Conservation (phyloP, 768 basidiomycete species). For the Tylopilus plumbeoviolaceoides region DNA sequence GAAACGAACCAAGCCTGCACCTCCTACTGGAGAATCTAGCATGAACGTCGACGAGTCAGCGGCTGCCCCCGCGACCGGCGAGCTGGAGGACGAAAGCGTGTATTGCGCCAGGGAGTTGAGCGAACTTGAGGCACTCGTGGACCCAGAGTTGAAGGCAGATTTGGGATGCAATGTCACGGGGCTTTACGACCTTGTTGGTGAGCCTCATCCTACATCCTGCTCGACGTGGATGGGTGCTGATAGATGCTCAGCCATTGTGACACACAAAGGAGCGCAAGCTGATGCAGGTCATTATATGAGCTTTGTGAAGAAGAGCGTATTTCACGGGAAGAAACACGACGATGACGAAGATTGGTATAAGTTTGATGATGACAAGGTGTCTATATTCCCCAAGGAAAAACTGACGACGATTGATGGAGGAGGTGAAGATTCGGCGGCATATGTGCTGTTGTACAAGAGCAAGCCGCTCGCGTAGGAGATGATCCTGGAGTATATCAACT, state of each 20-base stretch:
- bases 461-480: slow-evolving; percentile 39
- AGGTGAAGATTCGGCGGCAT: slow-evolving; percentile 85
- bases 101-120: slow-evolving; percentile 61
- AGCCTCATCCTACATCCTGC: slow-evolving; percentile 26
- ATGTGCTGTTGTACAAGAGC: slow-evolving; percentile 82
- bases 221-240: neutral
- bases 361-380: slow-evolving; percentile 95
- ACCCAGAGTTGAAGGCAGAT: slow-evolving; percentile 60
- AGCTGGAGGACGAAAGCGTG: slow-evolving; percentile 59
- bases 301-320: slow-evolving; percentile 76
- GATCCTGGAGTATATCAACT: slow-evolving; percentile 14
- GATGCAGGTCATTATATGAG: slow-evolving; percentile 97
- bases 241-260: slow-evolving; percentile 72
- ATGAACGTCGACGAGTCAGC: slow-evolving; percentile 49
- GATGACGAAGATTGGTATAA: slow-evolving; percentile 84
- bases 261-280: slow-evolving; percentile 94
- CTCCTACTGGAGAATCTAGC: slow-evolving; percentile 21
- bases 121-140: slow-evolving; percentile 62
- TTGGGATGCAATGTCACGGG: slow-evolving; percentile 74
- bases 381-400: slow-evolving; percentile 81
- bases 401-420: slow-evolving; percentile 84
- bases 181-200: slow-evolving; percentile 88
- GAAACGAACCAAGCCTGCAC: slow-evolving; percentile 58
- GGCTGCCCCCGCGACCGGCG: slow-evolving; percentile 20
- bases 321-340: slow-evolving; percentile 34